Evolutionary conservation across 2,329 filamentous ascomycete genomes (phyloP), one percentile per base, ranked within the genome.

Genomic region (Aspergillus costaricaensis): DNA sequence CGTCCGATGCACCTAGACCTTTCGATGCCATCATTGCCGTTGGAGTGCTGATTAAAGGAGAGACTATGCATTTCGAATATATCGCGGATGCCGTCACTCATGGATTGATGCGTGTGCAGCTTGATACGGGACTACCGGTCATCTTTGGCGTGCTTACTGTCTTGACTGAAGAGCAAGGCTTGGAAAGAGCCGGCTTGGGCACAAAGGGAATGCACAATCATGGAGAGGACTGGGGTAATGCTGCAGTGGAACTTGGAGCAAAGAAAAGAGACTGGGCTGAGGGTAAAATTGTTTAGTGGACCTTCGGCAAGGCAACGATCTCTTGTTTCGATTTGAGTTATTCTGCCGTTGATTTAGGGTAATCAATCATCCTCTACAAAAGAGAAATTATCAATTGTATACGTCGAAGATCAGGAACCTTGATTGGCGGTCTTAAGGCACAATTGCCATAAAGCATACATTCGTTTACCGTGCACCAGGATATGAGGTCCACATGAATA

Each of bases 41-140:
- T 68, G 95, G 95, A 58, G 93, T 96, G 59, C 86, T 99, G 62
- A 97, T 99, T 81, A 99, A 99, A 82, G 95, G 95, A 76, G 91
- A 96, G 79, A 98, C 95, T 6, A 97, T 97, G 92, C 95, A 99
- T 80, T 99, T 99, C 73, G 95, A 99, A 80, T 98, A 99, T 81
- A 99, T 99, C 70, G 86, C 93, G 44, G 95, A 98, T 66, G 87
- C 91, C 43, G 92, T 96, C 6, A 92, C 88, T 60, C 91, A 96
- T 63, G 95, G 92, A 6, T 83, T 99, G 62, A 99, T 99, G 95
- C 88, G 91, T 65, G 88, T 98, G 61, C 92, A 96, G 77, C 83
- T 98, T 58, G 94, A 99, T 75, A 88, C 87, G 9, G 91, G 91
- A 48, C 86, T 96, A 54, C 95, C 95, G 32, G 90, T 99, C 61